These are phyloP conservation scores for Claviceps maximensis DNA, from an alignment of 2,329 filamentous ascomycete genomes.

Conservation along the genomic window DNA sequence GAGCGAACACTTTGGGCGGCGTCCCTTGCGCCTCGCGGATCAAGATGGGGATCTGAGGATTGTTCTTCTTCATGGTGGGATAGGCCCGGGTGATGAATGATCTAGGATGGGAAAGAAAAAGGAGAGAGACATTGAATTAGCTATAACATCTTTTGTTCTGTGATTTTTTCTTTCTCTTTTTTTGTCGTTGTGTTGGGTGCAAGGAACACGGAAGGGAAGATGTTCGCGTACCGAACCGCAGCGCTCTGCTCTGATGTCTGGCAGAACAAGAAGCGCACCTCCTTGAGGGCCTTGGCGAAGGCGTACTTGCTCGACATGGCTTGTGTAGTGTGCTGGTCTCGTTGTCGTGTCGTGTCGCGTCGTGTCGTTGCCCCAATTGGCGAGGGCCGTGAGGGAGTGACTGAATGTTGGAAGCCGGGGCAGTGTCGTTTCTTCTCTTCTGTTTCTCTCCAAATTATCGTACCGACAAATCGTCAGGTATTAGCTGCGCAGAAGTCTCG, in stretches of 20 bases:
- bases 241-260: conserved; percentile 87
- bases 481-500: too few species aligned
- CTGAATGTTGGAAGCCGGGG: too few species aligned
- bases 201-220: not conserved
- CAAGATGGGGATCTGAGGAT: conserved; percentile 86
- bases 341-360: not conserved
- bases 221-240: conserved; percentile 57
- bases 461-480: too few species aligned
- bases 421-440: too few species aligned
- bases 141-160: not conserved
- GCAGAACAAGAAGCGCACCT: conserved; percentile 95
- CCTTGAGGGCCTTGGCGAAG: conserved; percentile 79
- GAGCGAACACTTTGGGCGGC: conserved; percentile 73
- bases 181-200: not conserved
- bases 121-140: too few species aligned
- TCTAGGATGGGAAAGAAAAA: conserved; percentile 31
- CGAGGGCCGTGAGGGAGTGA: not conserved
- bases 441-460: too few species aligned
- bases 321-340: not conserved
- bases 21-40: conserved; percentile 83
- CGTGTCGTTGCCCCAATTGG: not conserved
- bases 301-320: conserved; percentile 86
- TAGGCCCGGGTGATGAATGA: conserved; percentile 85
- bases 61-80: conserved; percentile 98
- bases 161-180: not conserved